Base-by-base conservation (phyloP, 129 eudicot genomes). In the Flaveria linearis region DNA sequence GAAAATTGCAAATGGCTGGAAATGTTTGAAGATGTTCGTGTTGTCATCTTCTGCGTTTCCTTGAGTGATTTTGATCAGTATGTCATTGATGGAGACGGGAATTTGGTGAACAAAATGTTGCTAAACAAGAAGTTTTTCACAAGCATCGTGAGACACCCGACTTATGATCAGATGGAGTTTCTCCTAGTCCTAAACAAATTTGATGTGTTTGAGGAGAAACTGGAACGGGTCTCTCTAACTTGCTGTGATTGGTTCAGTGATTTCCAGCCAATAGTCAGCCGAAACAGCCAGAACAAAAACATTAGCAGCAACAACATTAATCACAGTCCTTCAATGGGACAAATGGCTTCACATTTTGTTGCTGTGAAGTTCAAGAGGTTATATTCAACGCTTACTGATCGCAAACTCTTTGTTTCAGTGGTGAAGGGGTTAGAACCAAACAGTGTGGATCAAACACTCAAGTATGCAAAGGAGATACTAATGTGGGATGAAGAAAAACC, bases 1-100 rank as follows among this genome's bases (percentile, higher is more conserved):
- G 97, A 95, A 84, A 95, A 82, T 76, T 91, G 99, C 86, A 95
- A 89, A 82, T 95, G 96, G 99, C 80, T 95, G 51, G 92, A 95
- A 63, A 91, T 91, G 97, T 86, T 95, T 61, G 99, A 95, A 91
- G 99, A 95, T 57, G 97, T 89, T 57, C 81, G 96, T 69, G 62
- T 95, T 62, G 94, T 95, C 50, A 95, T 91, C 41, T 89, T 91
- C 69, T 91, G 96, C 53, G 99, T 91, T 22, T 72, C 99, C 30
- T 80, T 95, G 47, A 89, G 89, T 57, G 99, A 91, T 75, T 95
- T 87, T 39, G 97, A 95, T 78, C 87, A 95, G 65, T 81, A 70
- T 51, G 76, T 57, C 10, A 25, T 46, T 4, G 99, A 91, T 76
- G 85, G 42, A 60, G 84, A 87, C 5, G 94, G 92, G 28, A 78